Evolutionary conservation across 805 yeast species (phyloP).

Genomic region (Metschnikowia vanudenii): DNA sequence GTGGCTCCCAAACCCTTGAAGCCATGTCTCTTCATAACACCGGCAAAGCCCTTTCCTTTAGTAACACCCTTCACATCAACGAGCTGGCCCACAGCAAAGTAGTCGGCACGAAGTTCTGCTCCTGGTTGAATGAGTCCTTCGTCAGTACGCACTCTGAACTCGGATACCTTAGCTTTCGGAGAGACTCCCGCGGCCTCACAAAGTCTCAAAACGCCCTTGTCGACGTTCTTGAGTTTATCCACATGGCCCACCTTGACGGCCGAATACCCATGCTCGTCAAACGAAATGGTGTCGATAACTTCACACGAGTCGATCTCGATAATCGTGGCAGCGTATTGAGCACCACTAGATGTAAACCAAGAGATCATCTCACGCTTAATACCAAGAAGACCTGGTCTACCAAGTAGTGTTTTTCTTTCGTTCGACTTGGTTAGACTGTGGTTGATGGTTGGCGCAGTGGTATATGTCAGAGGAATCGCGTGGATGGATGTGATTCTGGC

Average conservation of each 20-base stretch:
- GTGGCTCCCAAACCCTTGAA: constrained; percentile 88
- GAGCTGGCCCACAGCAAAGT: constrained; percentile 76
- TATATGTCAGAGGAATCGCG: constrained; percentile 48
- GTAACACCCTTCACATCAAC: constrained; percentile 78
- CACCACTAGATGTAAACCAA: constrained; percentile 70
- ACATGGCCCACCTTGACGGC: constrained; percentile 91
- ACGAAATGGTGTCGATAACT: constrained; percentile 70
- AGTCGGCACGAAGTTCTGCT: constrained; percentile 75
- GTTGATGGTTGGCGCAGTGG: constrained; percentile 51
- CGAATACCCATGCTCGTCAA: constrained; percentile 71
- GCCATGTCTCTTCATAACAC: constrained; percentile 95
- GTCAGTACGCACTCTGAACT: constrained; percentile 73
- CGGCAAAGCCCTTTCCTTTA: constrained; percentile 96
- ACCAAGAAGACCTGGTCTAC: constrained; percentile 82
- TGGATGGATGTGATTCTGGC: constrained; percentile 51
- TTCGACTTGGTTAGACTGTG: constrained; percentile 71
- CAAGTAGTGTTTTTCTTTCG: constrained; percentile 66
- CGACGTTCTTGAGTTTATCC: constrained; percentile 58
- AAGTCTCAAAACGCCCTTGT: constrained; percentile 64
- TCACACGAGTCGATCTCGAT: constrained; percentile 86
- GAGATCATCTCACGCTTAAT: constrained; percentile 89
- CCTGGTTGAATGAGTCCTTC: constrained; percentile 73
- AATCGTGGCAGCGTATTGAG: constrained; percentile 78
- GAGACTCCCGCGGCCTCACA: constrained; percentile 77
- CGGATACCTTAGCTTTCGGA: constrained; percentile 73